phyloP scores from a whole-genome alignment of 164 flowering plant genomes.

The Nelumbo lutea region DNA sequence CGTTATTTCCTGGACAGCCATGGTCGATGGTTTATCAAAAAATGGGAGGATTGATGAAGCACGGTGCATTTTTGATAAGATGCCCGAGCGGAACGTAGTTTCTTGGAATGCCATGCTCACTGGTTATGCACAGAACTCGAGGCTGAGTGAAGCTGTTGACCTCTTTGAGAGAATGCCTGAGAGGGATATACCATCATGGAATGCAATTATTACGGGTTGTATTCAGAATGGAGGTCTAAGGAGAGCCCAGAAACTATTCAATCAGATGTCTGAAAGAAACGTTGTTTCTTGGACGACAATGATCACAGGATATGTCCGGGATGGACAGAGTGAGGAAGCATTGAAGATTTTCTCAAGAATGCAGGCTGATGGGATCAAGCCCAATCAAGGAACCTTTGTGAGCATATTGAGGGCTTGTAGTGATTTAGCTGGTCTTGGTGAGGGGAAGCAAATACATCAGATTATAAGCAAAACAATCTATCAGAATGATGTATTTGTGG shows the following conservation, averaged over 20 bases:
- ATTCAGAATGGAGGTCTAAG: slow-evolving; percentile 4
- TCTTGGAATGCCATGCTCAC: not conserved
- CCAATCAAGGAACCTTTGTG: slow-evolving; percentile 8
- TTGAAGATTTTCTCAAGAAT: slow-evolving; percentile 3
- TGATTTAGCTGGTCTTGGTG: not conserved
- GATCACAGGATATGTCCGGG: slow-evolving; percentile 8
- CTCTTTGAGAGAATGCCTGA: slow-evolving; percentile 7
- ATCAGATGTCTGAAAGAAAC: too few species aligned
- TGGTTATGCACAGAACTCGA: not conserved
- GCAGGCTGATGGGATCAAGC: slow-evolving; percentile 2
- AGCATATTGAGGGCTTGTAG: slow-evolving; percentile 3
- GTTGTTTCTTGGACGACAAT: slow-evolving; percentile 3
- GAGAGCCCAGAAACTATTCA: not conserved
- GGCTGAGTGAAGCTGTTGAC: slow-evolving; percentile 8
- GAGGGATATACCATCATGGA: not conserved
- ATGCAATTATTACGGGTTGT: slow-evolving; percentile 8
- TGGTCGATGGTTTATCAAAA: not conserved
- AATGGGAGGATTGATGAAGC: slow-evolving; percentile 1
- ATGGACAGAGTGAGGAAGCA: slow-evolving; percentile 6
- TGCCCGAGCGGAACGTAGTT: too few species aligned
- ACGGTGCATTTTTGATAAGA: not conserved
- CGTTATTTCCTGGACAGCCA: too few species aligned
- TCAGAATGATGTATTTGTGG: not conserved
- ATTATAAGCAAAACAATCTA: not conserved
- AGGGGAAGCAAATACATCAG: slow-evolving; percentile 9